These are phyloP conservation scores for Mucor velutinosus DNA, from an alignment of 371 early-diverging fungal genomes.

Conservation along the genomic window DNA sequence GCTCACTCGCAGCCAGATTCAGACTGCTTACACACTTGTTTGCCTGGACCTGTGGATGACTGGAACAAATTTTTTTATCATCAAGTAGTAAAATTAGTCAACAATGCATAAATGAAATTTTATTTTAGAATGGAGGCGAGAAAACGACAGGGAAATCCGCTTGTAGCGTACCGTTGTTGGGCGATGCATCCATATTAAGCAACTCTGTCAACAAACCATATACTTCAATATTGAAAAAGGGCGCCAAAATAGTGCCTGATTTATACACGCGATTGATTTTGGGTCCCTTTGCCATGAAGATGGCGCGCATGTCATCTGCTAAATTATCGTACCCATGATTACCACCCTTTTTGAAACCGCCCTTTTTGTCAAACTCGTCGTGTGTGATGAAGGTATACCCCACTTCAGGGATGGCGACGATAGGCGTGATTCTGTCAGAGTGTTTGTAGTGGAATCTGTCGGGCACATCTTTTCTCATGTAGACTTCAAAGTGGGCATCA, in stretches of 20 bases:
- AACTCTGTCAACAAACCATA: slow-evolving; percentile 70
- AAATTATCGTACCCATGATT: slow-evolving; percentile 89
- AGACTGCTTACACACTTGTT: slow-evolving; percentile 35
- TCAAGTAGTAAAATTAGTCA: slow-evolving; percentile 28
- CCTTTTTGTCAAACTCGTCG: slow-evolving; percentile 32
- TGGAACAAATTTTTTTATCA: slow-evolving; percentile 44
- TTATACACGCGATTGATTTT: slow-evolving; percentile 44
- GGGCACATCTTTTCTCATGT: slow-evolving; percentile 69
- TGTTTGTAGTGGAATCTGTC: slow-evolving; percentile 61
- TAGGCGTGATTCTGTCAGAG: slow-evolving; percentile 71
- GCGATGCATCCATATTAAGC: slow-evolving; percentile 62
- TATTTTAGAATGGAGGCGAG: slow-evolving; percentile 20
- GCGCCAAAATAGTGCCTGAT: slow-evolving; percentile 41
- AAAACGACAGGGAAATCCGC: slow-evolving; percentile 25
- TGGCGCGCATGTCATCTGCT: slow-evolving; percentile 81
- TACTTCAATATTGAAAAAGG: slow-evolving; percentile 76
- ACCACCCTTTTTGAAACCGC: slow-evolving; percentile 51
- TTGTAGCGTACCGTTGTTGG: slow-evolving; percentile 70
- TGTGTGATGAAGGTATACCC: slow-evolving; percentile 62
- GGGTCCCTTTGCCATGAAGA: slow-evolving; percentile 86
- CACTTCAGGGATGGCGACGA: slow-evolving; percentile 71
- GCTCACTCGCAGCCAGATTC: slow-evolving; percentile 39
- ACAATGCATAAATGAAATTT: slow-evolving; percentile 3
- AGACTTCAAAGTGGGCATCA: slow-evolving; percentile 64
- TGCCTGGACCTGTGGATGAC: slow-evolving; percentile 37